Percentiles rank a stretch among this genome's conserved stretches.
These are phyloP conservation scores for Fusarium algeriense DNA, from an alignment of 2,329 filamentous ascomycete species.

Conservation along the genomic window DNA sequence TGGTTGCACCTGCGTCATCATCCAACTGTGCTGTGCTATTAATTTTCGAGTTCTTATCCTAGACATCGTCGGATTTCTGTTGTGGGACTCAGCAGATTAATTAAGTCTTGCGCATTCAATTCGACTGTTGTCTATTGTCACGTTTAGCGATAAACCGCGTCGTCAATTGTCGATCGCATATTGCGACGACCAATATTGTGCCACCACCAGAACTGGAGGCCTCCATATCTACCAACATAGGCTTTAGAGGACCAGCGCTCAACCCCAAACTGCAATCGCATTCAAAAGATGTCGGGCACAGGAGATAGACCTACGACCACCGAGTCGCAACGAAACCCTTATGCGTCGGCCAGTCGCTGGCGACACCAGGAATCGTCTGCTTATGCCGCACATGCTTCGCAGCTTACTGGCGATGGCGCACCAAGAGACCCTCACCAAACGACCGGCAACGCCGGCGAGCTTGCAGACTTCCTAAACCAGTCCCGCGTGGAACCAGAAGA, in stretches of 20 bases:
- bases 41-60: slow-evolving; percentile 8
- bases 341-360: slow-evolving; percentile 70
- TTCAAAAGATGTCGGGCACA: slow-evolving; percentile 41
- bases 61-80: slow-evolving; percentile 18
- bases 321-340: slow-evolving; percentile 60
- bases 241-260: neutral
- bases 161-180: slow-evolving; percentile 28
- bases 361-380: slow-evolving; percentile 73
- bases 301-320: slow-evolving; percentile 43
- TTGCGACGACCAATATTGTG: slow-evolving; percentile 22
- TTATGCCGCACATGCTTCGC: slow-evolving; percentile 63
- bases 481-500: slow-evolving; percentile 61
- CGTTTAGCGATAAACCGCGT: slow-evolving; percentile 25
- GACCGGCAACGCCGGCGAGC: slow-evolving; percentile 60
- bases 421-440: slow-evolving; percentile 51
- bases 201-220: slow-evolving; percentile 25
- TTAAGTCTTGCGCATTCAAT: slow-evolving; percentile 3
- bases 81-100: neutral
- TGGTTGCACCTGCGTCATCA: slow-evolving; percentile 45
- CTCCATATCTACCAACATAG: slow-evolving; percentile 17
- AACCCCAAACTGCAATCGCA: neutral
- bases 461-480: slow-evolving; percentile 68
- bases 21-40: neutral
- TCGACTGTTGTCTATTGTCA: slow-evolving; percentile 2
- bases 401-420: slow-evolving; percentile 42